Conservation (phyloP, 257 asterid genomes). For the Nicotiana tabacum region DNA sequence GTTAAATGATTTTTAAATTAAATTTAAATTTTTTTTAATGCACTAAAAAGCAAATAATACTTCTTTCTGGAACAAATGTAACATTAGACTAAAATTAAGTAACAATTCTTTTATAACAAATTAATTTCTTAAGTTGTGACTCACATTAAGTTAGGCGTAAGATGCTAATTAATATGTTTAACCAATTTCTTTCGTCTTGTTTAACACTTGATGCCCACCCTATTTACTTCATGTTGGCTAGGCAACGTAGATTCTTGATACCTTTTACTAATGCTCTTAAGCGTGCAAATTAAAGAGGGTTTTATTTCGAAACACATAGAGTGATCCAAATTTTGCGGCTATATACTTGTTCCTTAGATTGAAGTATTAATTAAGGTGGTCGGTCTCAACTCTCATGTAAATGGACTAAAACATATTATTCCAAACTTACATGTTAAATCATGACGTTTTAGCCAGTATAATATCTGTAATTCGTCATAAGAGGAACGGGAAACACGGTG, state of each 20-base stretch:
- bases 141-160: not conserved
- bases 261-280: not conserved
- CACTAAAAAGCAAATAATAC: too few relatives aligned
- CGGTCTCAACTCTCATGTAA: not conserved
- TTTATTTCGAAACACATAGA: not conserved
- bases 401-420: not conserved
- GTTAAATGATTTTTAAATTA: too few relatives aligned
- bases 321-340: not conserved
- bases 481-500: not conserved
- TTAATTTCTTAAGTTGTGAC: not conserved
- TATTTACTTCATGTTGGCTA: not conserved
- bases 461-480: not conserved
- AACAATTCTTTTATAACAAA: too few relatives aligned
- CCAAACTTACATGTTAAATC: not conserved
- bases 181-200: too few relatives aligned
- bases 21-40: too few relatives aligned
- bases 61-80: too few relatives aligned
- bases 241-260: not conserved
- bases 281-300: not conserved
- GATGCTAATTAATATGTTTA: not conserved
- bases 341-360: not conserved
- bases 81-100: not conserved
- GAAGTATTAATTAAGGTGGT: too few relatives aligned
- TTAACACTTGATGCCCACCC: not conserved
- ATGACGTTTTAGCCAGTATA: not conserved